These are phyloP conservation scores for Candida tammaniensis DNA, from an alignment of 805 yeast species.

Conservation along the genomic window DNA sequence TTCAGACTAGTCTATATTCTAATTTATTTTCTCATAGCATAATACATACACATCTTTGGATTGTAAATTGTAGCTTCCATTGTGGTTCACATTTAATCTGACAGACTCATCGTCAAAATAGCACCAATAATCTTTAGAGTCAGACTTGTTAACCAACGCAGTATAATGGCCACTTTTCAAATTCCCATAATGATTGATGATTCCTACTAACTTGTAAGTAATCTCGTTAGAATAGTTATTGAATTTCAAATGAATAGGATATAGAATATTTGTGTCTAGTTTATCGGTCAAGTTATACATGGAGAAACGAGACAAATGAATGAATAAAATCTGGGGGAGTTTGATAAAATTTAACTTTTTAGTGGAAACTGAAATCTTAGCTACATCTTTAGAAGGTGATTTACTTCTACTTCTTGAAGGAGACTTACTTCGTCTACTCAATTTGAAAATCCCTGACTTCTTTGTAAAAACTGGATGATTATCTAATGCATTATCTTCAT, in stretches of 20 bases:
- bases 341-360: slow-evolving; percentile 31
- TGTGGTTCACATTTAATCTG: slow-evolving; percentile 45
- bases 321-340: slow-evolving; percentile 36
- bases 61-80: slow-evolving; percentile 39
- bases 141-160: slow-evolving; percentile 53
- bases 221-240: slow-evolving; percentile 29
- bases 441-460: slow-evolving; percentile 32
- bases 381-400: slow-evolving; percentile 5
- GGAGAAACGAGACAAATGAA: slow-evolving; percentile 43
- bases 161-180: slow-evolving; percentile 78
- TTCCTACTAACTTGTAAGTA: slow-evolving; percentile 55
- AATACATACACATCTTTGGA: slow-evolving; percentile 66
- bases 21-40: slow-evolving; percentile 52
- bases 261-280: slow-evolving; percentile 46
- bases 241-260: slow-evolving; percentile 54
- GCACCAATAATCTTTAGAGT: slow-evolving; percentile 55
- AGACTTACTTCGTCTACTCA: slow-evolving; percentile 33
- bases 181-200: slow-evolving; percentile 70
- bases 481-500: slow-evolving; percentile 20
- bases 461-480: slow-evolving; percentile 37
- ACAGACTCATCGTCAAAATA: slow-evolving; percentile 71
- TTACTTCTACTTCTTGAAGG: slow-evolving; percentile 22
- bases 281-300: slow-evolving; percentile 54
- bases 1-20: slow-evolving; percentile 1
- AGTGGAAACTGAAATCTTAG: slow-evolving; percentile 15